Evolutionary conservation across 495 filamentous ascomycete species (phyloP).

Genomic region (Podospora anserina): DNA sequence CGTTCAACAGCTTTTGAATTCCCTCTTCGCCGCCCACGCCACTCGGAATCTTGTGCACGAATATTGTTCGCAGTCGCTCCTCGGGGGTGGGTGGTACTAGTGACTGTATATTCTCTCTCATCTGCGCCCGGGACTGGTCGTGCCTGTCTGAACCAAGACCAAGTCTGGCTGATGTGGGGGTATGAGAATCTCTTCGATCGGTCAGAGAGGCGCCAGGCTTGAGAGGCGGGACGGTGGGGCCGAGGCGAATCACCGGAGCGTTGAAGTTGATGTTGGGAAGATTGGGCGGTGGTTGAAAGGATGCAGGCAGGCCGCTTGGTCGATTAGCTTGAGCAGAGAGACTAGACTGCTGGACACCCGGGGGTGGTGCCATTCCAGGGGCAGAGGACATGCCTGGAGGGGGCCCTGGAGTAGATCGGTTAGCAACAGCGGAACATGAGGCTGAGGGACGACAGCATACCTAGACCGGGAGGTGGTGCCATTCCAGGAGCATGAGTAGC

Average conservation of each 20-base stretch:
- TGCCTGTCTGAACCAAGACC: constrained; percentile 65
- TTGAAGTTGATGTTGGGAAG: constrained; percentile 98
- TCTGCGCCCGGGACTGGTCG: constrained; percentile 65
- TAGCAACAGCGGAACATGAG: constrained; percentile 1
- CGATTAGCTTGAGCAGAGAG: constrained; percentile 63
- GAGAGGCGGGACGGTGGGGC: constrained; percentile 61
- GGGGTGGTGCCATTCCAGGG: constrained; percentile 73
- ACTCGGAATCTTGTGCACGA: constrained; percentile 80
- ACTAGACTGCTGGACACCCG: constrained; percentile 74
- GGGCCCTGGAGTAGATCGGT: constrained; percentile 43
- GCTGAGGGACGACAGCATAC: constrained; percentile 48
- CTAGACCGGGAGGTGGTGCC: constrained; percentile 81
- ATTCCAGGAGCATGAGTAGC: constrained; percentile 58
- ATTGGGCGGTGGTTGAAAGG: constrained; percentile 86
- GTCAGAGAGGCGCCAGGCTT: constrained; percentile 56
- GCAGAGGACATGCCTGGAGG: constrained; percentile 74
- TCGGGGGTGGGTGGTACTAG: constrained; percentile 83
- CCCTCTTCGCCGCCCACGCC: constrained; percentile 74
- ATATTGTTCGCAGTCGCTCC: constrained; percentile 86
- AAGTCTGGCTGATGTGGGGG: constrained; percentile 48
- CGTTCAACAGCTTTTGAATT: constrained; percentile 74
- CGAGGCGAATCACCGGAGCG: constrained; percentile 92
- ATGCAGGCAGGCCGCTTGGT: constrained; percentile 73
- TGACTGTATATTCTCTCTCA: constrained; percentile 72
- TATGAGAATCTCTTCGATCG: constrained; percentile 40